A percentile compares a stretch with the other conserved stretches of the same genome.
These are phyloP conservation scores for Claviceps humidiphila DNA, from an alignment of 2,329 filamentous ascomycete species.

Conservation along the genomic window DNA sequence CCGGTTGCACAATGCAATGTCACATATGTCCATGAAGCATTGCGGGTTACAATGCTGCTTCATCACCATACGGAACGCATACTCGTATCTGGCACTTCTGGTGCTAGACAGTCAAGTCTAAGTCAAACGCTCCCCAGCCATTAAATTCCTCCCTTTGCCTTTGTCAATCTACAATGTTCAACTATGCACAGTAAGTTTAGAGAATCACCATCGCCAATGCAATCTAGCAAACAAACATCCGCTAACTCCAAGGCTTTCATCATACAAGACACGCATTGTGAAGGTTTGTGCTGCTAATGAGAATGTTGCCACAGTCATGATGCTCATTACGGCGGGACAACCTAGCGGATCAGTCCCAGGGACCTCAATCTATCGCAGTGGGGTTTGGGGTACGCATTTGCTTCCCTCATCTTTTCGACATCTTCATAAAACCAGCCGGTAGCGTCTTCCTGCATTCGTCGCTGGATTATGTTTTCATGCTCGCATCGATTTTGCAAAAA, in stretches of 20 bases:
- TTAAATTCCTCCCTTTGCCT: neutral
- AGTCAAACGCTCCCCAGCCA: neutral
- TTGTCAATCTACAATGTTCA: neutral
- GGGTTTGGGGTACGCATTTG: conserved; percentile 38
- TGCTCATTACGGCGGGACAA: neutral
- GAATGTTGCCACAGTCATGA: neutral
- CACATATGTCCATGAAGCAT: neutral
- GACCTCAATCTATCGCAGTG: conserved; percentile 38
- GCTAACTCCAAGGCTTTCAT: conserved; percentile 2
- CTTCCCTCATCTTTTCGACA: conserved; percentile 62
- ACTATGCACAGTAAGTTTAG: neutral
- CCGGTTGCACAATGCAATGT: neutral
- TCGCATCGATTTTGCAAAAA: conserved; percentile 61
- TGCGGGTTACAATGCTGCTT: neutral
- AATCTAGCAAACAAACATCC: conserved; percentile 1
- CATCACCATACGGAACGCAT: neutral
- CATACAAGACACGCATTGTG: neutral
- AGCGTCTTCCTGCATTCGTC: conserved; percentile 60
- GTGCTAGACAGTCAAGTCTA: neutral
- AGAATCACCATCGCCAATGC: conserved; percentile 1
- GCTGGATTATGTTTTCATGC: conserved; percentile 51
- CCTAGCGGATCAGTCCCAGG: conserved; percentile 20
- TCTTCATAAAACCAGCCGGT: conserved; percentile 82
- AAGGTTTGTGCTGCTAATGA: neutral
- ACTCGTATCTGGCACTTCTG: neutral